Evolutionary conservation across 495 filamentous ascomycete species (phyloP).

Genomic region (Penicillium bialowiezense): DNA sequence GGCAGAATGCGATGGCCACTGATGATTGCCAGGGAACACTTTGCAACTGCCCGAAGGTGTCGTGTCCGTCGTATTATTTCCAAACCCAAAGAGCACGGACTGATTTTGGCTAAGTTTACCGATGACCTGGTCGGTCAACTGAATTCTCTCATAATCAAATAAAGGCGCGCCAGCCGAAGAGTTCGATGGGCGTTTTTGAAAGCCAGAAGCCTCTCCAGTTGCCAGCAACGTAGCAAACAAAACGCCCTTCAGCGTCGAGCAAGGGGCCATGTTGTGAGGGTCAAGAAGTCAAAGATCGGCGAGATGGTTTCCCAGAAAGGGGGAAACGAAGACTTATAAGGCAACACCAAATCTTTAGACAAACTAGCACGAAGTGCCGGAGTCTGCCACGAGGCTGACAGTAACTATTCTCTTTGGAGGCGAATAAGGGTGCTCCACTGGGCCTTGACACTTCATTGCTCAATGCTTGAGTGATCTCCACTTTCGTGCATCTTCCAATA

Average conservation of each 20-base stretch:
- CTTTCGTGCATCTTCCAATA: background rate
- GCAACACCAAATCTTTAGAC: background rate
- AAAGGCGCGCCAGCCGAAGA: slow-evolving; percentile 22
- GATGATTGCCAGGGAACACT: slow-evolving; percentile 44
- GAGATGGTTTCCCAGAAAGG: slow-evolving; percentile 3
- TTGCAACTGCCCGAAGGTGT: slow-evolving; percentile 39
- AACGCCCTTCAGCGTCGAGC: slow-evolving; percentile 4
- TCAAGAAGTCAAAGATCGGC: slow-evolving; percentile 3
- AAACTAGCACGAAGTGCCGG: background rate
- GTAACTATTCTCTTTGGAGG: no score
- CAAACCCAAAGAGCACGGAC: slow-evolving; percentile 20
- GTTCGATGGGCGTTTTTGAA: slow-evolving; percentile 6
- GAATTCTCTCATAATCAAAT: slow-evolving; percentile 40
- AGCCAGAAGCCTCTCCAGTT: slow-evolving; percentile 10
- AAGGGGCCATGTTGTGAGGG: slow-evolving; percentile 11
- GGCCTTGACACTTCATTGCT: background rate
- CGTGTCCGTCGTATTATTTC: slow-evolving; percentile 6
- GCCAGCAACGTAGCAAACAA: slow-evolving; percentile 10
- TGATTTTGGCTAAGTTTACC: slow-evolving; percentile 26
- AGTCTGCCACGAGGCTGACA: background rate
- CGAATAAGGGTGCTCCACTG: background rate
- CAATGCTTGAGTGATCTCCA: background rate
- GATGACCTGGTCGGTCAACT: slow-evolving; percentile 41
- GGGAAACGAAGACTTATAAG: slow-evolving; percentile 7
- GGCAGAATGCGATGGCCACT: slow-evolving; percentile 40